Base-by-base conservation (phyloP, 768 basidiomycete species). In the Boletus huronensis region DNA sequence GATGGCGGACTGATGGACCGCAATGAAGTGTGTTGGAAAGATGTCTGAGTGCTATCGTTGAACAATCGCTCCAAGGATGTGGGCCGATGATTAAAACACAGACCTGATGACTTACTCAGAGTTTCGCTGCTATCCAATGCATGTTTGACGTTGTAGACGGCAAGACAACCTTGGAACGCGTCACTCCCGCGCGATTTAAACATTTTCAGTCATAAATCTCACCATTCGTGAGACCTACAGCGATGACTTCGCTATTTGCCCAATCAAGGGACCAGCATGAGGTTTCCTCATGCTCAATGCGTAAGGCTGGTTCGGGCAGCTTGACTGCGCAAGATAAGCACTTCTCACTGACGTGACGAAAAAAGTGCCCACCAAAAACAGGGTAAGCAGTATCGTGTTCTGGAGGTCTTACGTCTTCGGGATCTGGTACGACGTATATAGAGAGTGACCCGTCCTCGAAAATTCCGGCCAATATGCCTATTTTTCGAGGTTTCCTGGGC, bases 391-490 rank as follows among this genome's bases (percentile, higher is more conserved):
- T 10, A 50, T 77, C 65, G 29, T 68, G 60, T 1, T 60, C 64
- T 8, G 36, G 53, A 3, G 70, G 59, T 2, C 57, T 67, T 3
- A 87, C 48, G 53, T 81, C 79, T n/a, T 71, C 64, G 2, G 94
- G 94, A 54, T 90, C 83, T 2, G 95, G 96, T 5, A 98, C 80
- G 3, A 80, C 77, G 58, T 85, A 94, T 17, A 98, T 65, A 0
- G 84, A 84, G 28, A 95, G 72, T 0, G 90, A 85, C 3, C 96
- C 96, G 64, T 98, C 94, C 61, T 88, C 85, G 51, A 95, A 95
- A 0, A 87, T 82, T 10, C 88, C 94, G 0, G 83, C 91, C 7
- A 98, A 66, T 8, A 99, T 65, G 1, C 97, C 96, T 0, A 98
- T 72, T 66, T 91, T 95, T 44, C 78, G 74, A 19, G 55, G 69